Evolutionary conservation across 1,284 basidiomycete species (phyloP).

Genomic region (Ceratobasidium sp.): DNA sequence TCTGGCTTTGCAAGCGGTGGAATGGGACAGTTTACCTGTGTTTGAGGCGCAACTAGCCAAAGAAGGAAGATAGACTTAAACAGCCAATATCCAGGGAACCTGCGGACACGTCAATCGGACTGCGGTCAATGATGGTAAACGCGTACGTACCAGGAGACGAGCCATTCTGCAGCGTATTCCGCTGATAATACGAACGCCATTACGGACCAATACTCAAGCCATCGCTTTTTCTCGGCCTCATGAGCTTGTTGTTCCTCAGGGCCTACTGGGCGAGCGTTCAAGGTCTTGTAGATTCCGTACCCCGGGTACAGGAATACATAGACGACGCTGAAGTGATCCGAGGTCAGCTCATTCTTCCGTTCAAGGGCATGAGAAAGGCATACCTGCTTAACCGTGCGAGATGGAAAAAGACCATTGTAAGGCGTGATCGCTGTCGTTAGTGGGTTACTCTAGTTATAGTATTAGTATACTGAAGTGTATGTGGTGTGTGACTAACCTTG

Average conservation of each 20-base stretch:
- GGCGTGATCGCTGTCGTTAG: neutral
- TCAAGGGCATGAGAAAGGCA: neutral
- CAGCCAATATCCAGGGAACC: constrained; percentile 84
- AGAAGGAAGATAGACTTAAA: constrained; percentile 72
- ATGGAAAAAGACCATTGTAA: constrained; percentile 16
- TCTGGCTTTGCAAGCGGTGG: neutral
- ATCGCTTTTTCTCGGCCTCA: constrained; percentile 63
- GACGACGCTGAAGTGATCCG: constrained; percentile 20
- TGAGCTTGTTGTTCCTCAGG: constrained; percentile 47
- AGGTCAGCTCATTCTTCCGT: neutral
- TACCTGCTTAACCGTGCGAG: constrained; percentile 6
- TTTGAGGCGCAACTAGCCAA: constrained; percentile 76
- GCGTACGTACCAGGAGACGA: constrained; percentile 68
- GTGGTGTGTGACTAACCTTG: neutral
- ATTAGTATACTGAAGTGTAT: neutral
- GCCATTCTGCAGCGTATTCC: constrained; percentile 71
- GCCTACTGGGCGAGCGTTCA: constrained; percentile 59
- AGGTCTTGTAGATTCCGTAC: constrained; percentile 53
- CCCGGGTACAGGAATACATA: constrained; percentile 51
- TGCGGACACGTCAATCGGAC: constrained; percentile 47
- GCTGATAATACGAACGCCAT: constrained; percentile 67
- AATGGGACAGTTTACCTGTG: constrained; percentile 58
- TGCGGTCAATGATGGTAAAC: neutral
- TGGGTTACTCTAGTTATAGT: too few relatives aligned
- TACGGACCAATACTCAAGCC: constrained; percentile 67